Base-by-base conservation (phyloP, 2,329 filamentous ascomycete genomes). In the Remersonia thermophila region DNA sequence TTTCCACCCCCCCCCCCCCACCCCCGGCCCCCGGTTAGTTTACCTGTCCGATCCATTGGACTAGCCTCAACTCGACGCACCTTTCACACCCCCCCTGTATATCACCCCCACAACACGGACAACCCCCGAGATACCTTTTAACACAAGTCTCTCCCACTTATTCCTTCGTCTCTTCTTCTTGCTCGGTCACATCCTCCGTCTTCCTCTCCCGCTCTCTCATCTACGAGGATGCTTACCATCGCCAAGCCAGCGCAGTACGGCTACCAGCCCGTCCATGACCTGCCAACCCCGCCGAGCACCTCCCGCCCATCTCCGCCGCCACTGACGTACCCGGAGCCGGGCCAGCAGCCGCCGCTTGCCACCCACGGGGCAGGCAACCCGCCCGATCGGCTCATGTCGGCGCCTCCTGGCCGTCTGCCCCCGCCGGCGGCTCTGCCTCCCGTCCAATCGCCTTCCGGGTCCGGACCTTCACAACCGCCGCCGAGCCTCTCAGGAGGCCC, bases 401-500 rank as follows among this genome's bases (percentile, higher is more conserved):
- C 69, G 52, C 70, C 76, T 57, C 77, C 79, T 58, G 73, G 78
- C 59, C 74, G 73, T 50, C 62, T 83, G 63, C 80, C 80, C 55
- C 72, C 73, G 39, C 77, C 79, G 59, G 71, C 73, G 51, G 71
- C 72, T 55, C 73, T 80, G 70, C 67, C 70, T 49, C 59, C 79
- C 47, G 64, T 73, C 43, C 67, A 66, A 46, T 57, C 56, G 36
- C 59, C 60, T 46, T 54, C 48, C 20, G 51, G 48, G 35, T 30
- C 48, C 30, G 44, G 44, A 29, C 53, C 54, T 32, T 49, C 52
- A 35, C 55, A 53, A n/a, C 53, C 51, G 10, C 47, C 53, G 5
- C 48, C 53, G 32, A 47, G 48, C 14, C 49, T 51, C 11, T 46
- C 54, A 20, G 30, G 39, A 16, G 40, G 38, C 23, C 52, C 45